Evolutionary conservation across 2,329 filamentous ascomycete species (phyloP).

Genomic region (Trichoderma sp.): DNA sequence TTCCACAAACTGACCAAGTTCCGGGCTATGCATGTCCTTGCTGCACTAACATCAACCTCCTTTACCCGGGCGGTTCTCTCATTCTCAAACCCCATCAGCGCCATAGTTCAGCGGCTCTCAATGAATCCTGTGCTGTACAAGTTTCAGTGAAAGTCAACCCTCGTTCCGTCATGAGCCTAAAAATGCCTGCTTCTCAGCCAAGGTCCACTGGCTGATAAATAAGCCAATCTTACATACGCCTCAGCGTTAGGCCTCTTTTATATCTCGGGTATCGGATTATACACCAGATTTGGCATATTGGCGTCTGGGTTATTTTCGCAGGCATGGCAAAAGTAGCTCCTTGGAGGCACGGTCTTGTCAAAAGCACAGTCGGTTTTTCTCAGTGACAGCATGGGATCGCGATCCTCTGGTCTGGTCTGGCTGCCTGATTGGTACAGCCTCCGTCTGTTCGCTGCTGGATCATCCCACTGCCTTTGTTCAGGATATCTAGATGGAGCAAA

Average conservation of each 20-base stretch:
- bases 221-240: neutral
- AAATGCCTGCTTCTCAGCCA: neutral
- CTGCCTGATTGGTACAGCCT: neutral
- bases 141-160: slow-evolving; percentile 1
- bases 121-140: neutral
- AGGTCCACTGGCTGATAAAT: slow-evolving; percentile 12
- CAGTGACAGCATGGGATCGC: neutral
- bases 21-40: neutral
- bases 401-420: neutral
- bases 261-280: neutral
- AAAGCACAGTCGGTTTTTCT: neutral
- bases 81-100: slow-evolving; percentile 4
- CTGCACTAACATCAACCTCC: slow-evolving; percentile 9
- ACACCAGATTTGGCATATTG: neutral
- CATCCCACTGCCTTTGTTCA: neutral
- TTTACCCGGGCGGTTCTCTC: slow-evolving; percentile 12
- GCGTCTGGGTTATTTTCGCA: neutral
- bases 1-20: neutral
- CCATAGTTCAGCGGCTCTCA: neutral
- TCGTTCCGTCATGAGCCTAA: neutral
- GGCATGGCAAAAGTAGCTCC: neutral
- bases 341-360: neutral
- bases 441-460: neutral
- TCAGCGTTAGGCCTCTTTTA: neutral
- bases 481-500: neutral